Evolutionary conservation across 148 eudicot species (phyloP).

Genomic region (Spergularia bocconei): DNA sequence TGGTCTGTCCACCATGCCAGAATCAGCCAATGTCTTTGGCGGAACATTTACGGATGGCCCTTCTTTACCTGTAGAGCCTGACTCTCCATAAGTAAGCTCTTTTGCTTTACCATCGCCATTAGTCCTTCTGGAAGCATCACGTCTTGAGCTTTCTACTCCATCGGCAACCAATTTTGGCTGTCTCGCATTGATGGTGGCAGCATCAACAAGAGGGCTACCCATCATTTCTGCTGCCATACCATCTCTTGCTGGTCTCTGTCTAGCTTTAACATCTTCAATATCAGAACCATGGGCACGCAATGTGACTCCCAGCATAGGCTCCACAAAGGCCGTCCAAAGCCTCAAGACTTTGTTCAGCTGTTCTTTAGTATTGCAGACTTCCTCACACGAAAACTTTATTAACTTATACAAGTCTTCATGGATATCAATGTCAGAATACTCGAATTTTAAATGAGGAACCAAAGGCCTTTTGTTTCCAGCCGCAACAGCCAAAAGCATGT

Average conservation of each 20-base stretch:
- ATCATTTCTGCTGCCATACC: constrained; percentile 40
- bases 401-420: constrained; percentile 79
- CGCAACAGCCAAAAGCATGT: constrained; percentile 61
- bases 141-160: constrained; percentile 39
- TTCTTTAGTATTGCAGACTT: constrained; percentile 77
- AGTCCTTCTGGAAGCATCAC: constrained; percentile 36
- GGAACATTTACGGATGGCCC: constrained; percentile 23
- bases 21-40: constrained; percentile 33
- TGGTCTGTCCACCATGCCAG: constrained; percentile 31
- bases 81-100: constrained; percentile 32
- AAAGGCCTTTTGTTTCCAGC: constrained; percentile 75
- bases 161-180: constrained; percentile 38
- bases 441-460: constrained; percentile 60
- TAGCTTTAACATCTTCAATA: constrained; percentile 47
- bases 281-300: constrained; percentile 38
- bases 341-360: constrained; percentile 75
- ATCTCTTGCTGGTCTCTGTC: constrained; percentile 27
- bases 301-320: constrained; percentile 68
- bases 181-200: constrained; percentile 32
- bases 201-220: constrained; percentile 40
- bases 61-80: constrained; percentile 24
- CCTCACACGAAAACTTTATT: constrained; percentile 83
- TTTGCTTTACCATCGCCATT: constrained; percentile 45
- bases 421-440: constrained; percentile 59
- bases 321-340: constrained; percentile 84